Evolutionary conservation across 2,329 filamentous ascomycete genomes (phyloP).

Genomic region (Trichoderma simmonsii): DNA sequence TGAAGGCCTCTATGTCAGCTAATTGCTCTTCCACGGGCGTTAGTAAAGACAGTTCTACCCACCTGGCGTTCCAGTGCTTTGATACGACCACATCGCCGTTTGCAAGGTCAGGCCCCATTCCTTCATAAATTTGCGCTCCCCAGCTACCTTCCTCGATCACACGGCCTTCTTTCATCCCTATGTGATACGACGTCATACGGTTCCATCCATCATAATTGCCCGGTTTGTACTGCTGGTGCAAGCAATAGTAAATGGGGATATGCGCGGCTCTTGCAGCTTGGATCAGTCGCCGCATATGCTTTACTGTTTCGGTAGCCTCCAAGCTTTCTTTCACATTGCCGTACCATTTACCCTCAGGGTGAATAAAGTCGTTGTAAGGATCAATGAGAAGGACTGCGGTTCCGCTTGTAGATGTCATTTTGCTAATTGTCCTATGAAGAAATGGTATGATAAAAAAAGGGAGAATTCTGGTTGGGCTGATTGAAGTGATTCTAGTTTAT

Average conservation of each 20-base stretch:
- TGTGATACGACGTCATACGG: conserved; percentile 4
- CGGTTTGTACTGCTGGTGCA: conserved; percentile 16
- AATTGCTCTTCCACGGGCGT: not conserved
- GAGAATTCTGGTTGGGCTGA: too few species aligned
- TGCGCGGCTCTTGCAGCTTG: conserved; percentile 1
- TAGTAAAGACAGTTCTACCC: not conserved
- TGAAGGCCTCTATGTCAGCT: not conserved
- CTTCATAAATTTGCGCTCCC: conserved; percentile 19
- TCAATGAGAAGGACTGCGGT: conserved; percentile 20
- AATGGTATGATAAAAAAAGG: not conserved
- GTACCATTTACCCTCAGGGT: conserved; percentile 18
- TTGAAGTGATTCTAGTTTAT: not conserved
- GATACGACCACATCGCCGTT: conserved; percentile 21
- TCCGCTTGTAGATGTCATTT: not conserved
- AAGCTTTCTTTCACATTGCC: not conserved
- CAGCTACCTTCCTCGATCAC: conserved; percentile 19
- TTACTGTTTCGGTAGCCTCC: not conserved
- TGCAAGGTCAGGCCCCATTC: conserved; percentile 15
- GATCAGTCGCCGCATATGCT: conserved; percentile 8
- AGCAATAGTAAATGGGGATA: conserved; percentile 20
- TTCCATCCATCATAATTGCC: conserved; percentile 15
- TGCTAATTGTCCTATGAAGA: not conserved
- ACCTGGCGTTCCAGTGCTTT: not conserved
- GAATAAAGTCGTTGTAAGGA: conserved; percentile 20
- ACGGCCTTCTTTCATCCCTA: not conserved